phyloP scores from a whole-genome alignment of 352 stramenopile species.

The Phytophthora chlamydospora region DNA sequence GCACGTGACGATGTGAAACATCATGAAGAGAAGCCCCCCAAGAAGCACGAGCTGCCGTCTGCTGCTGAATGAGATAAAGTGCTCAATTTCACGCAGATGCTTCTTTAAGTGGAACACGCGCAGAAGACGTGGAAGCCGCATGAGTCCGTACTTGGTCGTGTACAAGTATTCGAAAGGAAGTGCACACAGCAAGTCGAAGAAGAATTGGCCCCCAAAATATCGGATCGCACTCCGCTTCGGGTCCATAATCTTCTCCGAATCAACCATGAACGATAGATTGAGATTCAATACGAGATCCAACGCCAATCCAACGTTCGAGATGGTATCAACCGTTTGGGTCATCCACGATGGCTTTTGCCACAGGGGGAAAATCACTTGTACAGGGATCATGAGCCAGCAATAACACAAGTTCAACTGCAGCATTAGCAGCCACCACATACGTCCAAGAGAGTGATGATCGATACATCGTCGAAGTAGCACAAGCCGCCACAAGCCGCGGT shows the following conservation, averaged over 20 bases:
- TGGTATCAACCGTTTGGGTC: conserved; percentile 25
- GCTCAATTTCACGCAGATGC: conserved; percentile 42
- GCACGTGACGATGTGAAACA: conserved; percentile 52
- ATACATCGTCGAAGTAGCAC: conserved; percentile 23
- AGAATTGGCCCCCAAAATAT: conserved; percentile 43
- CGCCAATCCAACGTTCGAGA: conserved; percentile 37
- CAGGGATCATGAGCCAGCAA: conserved; percentile 51
- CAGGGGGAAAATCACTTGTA: conserved; percentile 49
- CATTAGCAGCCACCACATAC: conserved; percentile 49
- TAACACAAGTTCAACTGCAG: conserved; percentile 30
- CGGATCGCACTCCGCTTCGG: conserved; percentile 32
- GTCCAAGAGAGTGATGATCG: conserved; percentile 41
- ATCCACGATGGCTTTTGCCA: conserved; percentile 33
- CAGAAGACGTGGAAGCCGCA: conserved; percentile 44
- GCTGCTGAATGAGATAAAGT: conserved; percentile 46
- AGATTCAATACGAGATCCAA: conserved; percentile 56
- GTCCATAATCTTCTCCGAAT: conserved; percentile 8
- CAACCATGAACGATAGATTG: conserved; percentile 46
- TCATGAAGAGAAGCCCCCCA: conserved; percentile 36
- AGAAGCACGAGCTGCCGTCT: conserved; percentile 48
- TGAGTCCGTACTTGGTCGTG: conserved; percentile 18
- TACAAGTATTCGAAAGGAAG: conserved; percentile 43
- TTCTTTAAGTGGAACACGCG: conserved; percentile 31
- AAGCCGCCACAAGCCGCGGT: not conserved
- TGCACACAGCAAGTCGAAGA: conserved; percentile 42